A percentile compares a stretch with the other conserved stretches of the same genome.
These are phyloP conservation scores for Zanthoxylum bungeanum DNA, from an alignment of 345 rosid genomes.

Conservation along the genomic window DNA sequence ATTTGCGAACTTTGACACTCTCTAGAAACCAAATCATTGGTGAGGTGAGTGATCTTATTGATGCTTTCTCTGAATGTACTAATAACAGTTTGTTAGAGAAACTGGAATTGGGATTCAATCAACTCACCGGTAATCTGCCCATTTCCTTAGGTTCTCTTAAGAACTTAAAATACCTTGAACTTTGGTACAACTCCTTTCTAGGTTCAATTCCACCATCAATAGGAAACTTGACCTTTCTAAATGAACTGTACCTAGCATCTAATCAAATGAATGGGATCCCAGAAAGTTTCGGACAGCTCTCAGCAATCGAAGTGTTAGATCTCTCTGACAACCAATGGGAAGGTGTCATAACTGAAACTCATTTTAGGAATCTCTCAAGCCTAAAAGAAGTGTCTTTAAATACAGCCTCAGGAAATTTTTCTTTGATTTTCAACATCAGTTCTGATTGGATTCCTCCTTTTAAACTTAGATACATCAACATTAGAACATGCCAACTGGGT, in stretches of 20 bases:
- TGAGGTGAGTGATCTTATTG: neutral
- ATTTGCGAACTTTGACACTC: neutral
- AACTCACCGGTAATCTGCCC: slow-evolving; percentile 15
- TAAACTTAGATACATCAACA: neutral
- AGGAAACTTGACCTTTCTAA: slow-evolving; percentile 19
- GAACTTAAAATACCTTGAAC: slow-evolving; percentile 7
- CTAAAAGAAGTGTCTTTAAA: neutral
- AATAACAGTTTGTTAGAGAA: neutral
- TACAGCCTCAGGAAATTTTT: neutral
- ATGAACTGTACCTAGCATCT: slow-evolving; percentile 8
- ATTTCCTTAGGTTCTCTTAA: slow-evolving; percentile 10
- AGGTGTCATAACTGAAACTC: slow-evolving; percentile 11
- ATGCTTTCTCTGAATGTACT: neutral
- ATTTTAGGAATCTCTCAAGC: slow-evolving; percentile 16
- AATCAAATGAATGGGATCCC: slow-evolving; percentile 5
- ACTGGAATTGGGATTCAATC: neutral
- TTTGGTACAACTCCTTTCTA: neutral
- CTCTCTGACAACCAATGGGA: neutral
- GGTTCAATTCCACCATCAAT: slow-evolving; percentile 27
- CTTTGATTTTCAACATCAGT: slow-evolving; percentile 3
- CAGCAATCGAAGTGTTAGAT: neutral
- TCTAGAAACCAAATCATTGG: neutral
- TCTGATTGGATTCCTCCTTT: slow-evolving; percentile 27
- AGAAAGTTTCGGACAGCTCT: neutral
- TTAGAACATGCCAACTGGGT: slow-evolving; percentile 14